A percentile compares a stretch with the other conserved stretches of the same genome.
Evolutionary conservation across 164 flowering plant species (phyloP).

Genomic region (Dillenia suffruticosa): DNA sequence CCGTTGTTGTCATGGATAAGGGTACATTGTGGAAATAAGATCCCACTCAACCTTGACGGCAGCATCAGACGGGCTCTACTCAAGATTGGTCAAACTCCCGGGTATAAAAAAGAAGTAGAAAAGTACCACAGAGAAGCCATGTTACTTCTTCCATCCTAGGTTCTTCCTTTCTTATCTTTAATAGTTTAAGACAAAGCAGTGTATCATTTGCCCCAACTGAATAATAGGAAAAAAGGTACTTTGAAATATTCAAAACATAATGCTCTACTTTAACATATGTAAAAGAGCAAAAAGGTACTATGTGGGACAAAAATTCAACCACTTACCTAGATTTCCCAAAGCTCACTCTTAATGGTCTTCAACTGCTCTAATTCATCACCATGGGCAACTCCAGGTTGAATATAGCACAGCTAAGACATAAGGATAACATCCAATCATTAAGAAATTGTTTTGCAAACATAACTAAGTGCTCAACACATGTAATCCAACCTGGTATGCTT

Average conservation of each 20-base stretch:
- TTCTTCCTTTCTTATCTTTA: no score
- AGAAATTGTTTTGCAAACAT: neutral
- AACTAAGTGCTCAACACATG: neutral
- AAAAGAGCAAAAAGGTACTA: no score
- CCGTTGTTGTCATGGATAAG: slow-evolving; percentile 60
- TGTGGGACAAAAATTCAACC: no score
- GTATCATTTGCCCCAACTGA: no score
- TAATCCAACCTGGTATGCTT: slow-evolving; percentile 72
- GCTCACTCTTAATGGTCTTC: slow-evolving; percentile 56
- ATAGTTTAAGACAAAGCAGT: no score
- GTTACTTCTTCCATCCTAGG: no score
- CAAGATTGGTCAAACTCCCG: no score
- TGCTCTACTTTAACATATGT: no score
- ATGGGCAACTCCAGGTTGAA: slow-evolving; percentile 64
- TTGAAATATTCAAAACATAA: no score
- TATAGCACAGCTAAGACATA: slow-evolving; percentile 57
- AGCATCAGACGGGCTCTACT: slow-evolving; percentile 8
- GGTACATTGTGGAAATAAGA: slow-evolving; percentile 65
- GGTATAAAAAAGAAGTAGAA: no score
- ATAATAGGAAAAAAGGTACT: no score
- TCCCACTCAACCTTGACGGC: slow-evolving; percentile 37
- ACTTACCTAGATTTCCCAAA: slow-evolving; percentile 31
- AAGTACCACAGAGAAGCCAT: no score
- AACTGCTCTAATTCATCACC: slow-evolving; percentile 65
- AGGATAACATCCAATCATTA: neutral